Conservation (phyloP, 805 yeast species). For the Saccharomycopsis sp. region DNA sequence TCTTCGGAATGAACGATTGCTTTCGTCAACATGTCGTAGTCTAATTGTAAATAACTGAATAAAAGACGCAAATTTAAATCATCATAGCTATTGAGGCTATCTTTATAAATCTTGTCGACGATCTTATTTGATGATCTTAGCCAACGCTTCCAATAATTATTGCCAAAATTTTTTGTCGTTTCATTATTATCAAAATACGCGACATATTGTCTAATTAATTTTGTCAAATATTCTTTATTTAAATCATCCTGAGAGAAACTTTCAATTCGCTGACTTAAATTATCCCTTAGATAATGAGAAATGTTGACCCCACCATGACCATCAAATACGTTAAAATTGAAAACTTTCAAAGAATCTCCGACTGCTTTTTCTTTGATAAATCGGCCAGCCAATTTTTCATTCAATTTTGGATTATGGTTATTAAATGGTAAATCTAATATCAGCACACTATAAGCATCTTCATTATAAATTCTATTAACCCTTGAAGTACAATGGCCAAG, state of each 20-base stretch:
- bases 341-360: slow-evolving; percentile 32
- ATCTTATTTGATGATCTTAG: slow-evolving; percentile 36
- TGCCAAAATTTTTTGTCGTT: slow-evolving; percentile 33
- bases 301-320: slow-evolving; percentile 93
- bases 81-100: slow-evolving; percentile 32
- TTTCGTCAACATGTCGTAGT: slow-evolving; percentile 45
- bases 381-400: slow-evolving; percentile 22
- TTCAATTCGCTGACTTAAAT: slow-evolving; percentile 51
- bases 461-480: slow-evolving; percentile 71
- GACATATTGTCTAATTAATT: slow-evolving; percentile 48
- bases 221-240: slow-evolving; percentile 31
- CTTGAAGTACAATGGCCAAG: slow-evolving; percentile 76
- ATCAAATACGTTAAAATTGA: slow-evolving; percentile 75
- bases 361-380: slow-evolving; percentile 5
- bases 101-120: slow-evolving; percentile 30
- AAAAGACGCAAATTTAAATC: slow-evolving; percentile 58
- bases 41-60: slow-evolving; percentile 58
- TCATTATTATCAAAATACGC: slow-evolving; percentile 39
- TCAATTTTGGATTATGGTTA: slow-evolving; percentile 22
- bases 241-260: slow-evolving; percentile 28
- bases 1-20: slow-evolving; percentile 24
- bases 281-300: slow-evolving; percentile 47
- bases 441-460: slow-evolving; percentile 69
- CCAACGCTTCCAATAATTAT: slow-evolving; percentile 85
- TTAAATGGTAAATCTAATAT: slow-evolving; percentile 43